Base-by-base conservation (phyloP, 176 grass and related monocot genomes). In the Thalia dealbata region DNA sequence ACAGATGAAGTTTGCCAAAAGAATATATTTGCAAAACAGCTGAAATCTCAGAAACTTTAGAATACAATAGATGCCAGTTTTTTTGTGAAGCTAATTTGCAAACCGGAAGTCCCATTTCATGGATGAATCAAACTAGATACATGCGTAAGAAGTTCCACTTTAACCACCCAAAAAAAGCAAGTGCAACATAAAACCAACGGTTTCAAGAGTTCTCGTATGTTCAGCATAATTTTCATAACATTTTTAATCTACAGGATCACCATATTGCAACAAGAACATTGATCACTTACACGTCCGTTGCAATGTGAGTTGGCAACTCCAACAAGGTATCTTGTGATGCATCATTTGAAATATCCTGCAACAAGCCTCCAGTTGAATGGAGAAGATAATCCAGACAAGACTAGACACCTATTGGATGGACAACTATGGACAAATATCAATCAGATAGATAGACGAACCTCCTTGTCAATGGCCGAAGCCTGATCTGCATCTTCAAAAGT, bases 221-320 rank as follows among this genome's bases (percentile, higher is more conserved):
- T 7, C 29, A 30, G 25, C 26, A 64, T 15, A 13, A 32, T 22
- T 68, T 68, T 68, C 65, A 23, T 45, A 68, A 44, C 65, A 68
- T 13, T n/a, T 68, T 68, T 43, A n/a, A n/a, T n/a, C n/a, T n/a
- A 3, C 14, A 23, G 35, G 21, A 22, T 67, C 10, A 44, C 52
- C 56, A 69, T 21, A 27, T 71, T 43, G 3, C 13, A 64, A 64
- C 24, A 52, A 55, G 24, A 45, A 59, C 76, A 32, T 6, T 73
- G 14, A 58, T 22, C 64, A 79, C 88, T 86, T 77, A 97, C 95
- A 10, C 79, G 58, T 92, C 81, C 44, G 72, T 78, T 58, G 73
- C 69, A 75, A 62, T 77, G 61, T 78, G 24, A 67, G 80, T 69
- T 51, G 55, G 75, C 59, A 78, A 38, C n/a, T 75, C 45, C 67